Evolutionary conservation across 441 rosid species (phyloP).

Genomic region (Erodium moschatum): DNA sequence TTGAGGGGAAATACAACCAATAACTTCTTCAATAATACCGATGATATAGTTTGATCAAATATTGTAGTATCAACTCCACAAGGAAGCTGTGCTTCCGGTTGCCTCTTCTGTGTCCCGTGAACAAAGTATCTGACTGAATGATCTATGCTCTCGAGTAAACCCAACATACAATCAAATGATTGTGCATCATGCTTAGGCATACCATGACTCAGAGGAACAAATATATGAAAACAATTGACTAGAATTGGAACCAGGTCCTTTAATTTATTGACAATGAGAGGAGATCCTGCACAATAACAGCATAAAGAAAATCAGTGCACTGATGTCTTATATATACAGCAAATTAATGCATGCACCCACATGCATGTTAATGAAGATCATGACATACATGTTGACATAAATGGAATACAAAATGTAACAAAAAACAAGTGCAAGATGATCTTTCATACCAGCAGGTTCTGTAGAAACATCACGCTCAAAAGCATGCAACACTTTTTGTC

Average conservation of each 20-base stretch:
- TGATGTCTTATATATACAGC: constrained; percentile 1
- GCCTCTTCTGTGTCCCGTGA: constrained; percentile 26
- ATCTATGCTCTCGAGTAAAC: constrained; percentile 54
- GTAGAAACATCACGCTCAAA: constrained; percentile 42
- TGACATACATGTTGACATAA: constrained; percentile 3
- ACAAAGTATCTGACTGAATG: constrained; percentile 45
- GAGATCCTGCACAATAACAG: constrained; percentile 37
- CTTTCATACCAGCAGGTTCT: constrained; percentile 47
- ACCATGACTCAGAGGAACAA: constrained; percentile 45
- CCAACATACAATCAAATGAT: constrained; percentile 53
- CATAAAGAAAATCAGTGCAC: constrained; percentile 14
- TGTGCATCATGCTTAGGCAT: constrained; percentile 36
- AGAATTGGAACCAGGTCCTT: constrained; percentile 64
- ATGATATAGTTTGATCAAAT: constrained; percentile 40
- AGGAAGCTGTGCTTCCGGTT: constrained; percentile 22
- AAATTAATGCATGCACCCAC: constrained; percentile 4
- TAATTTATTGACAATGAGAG: constrained; percentile 37
- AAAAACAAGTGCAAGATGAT: constrained; percentile 8
- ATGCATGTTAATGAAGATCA: background rate
- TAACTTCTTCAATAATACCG: constrained; percentile 50
- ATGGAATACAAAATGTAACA: constrained; percentile 5
- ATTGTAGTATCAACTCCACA: constrained; percentile 24
- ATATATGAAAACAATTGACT: constrained; percentile 61
- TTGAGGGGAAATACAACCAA: constrained; percentile 49
- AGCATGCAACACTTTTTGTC: constrained; percentile 38